Evolutionary conservation across 75 land plant genomes (phyloP), one percentile per base, ranked within the genome.

Genomic region (Cupressus sempervirens): DNA sequence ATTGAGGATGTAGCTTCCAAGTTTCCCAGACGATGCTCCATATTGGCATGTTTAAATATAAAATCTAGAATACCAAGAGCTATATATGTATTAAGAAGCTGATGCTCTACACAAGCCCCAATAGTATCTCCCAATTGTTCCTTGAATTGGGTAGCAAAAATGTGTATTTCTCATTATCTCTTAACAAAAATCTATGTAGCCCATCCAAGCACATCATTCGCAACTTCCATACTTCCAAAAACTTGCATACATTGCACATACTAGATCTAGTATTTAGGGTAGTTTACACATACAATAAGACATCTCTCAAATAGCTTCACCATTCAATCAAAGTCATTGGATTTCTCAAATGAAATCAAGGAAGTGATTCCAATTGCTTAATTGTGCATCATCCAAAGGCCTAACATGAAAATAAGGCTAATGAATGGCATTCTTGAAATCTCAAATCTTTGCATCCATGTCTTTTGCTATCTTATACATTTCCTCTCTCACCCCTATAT

Each of bases 361-460:
- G 84, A 94, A 98, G 80, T 88, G 91, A 85, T 98, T 95, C 99
- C 99, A 98, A 84, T 98, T 98, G 41, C 93, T 94, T 83, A 98
- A 93, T 86, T 98, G 97, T 38, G 89, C 76, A 83, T 92, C 98
- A 90, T 91, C 93, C 68, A 98, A 93, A 68, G 99, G 95, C 85
- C 91, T 93, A 12, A 98, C 98, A 90, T 98, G 99, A 84, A 98
- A 98, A 86, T 98, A 98, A 9, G 99, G 98, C 90, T 98, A 91
- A 45, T 97, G 91, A 43, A 98, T 94, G 54, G 96, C 99, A 83
- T 95, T 88, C 91, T 98, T 98, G 92, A 94, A 98, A 84, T 92
- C 97, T 83, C 89, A 85, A 82, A 98, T 98, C 91, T 94, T 98
- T 85, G 96, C 88, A 83, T 96, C 99, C 52, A 87, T 91, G 91